Percentiles rank a stretch among this genome's conserved stretches.
Conservation (phyloP, 441 rosid species). For the Bocquillonia castaneifolia region DNA sequence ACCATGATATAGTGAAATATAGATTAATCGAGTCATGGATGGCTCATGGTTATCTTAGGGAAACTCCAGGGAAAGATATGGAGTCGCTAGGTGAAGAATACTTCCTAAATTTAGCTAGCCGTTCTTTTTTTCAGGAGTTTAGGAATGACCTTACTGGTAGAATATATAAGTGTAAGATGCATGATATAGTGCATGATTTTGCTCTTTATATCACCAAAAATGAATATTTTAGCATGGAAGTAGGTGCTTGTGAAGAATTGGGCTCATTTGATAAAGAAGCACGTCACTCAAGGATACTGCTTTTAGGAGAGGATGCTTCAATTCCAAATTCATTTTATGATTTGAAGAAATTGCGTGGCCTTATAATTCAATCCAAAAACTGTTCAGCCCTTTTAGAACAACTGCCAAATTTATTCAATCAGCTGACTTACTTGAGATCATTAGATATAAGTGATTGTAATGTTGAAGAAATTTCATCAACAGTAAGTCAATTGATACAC, state of each 20-base stretch:
- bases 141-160: not conserved
- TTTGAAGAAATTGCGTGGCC: not conserved
- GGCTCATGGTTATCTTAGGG: conserved; percentile 17
- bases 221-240: conserved; percentile 5
- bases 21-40: conserved; percentile 14
- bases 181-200: conserved; percentile 16
- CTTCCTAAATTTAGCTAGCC: not conserved
- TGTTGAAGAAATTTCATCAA: conserved; percentile 4
- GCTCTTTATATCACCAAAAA: not conserved
- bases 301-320: not conserved
- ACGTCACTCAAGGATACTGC: not conserved
- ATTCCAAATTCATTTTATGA: not conserved
- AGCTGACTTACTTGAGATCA: conserved; percentile 9
- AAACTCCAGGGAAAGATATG: not conserved
- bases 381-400: not conserved
- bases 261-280: not conserved
- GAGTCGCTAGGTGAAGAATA: not conserved
- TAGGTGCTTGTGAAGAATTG: not conserved
- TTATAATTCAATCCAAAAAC: not conserved
- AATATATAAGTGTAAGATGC: conserved; percentile 6
- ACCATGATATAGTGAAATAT: not conserved
- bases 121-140: conserved; percentile 11
- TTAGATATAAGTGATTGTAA: not conserved
- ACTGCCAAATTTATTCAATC: not conserved
- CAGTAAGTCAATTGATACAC: conserved; percentile 9